Percentiles rank a stretch among this genome's conserved stretches.
These are phyloP conservation scores for Cetradonia linearis DNA, from an alignment of 495 filamentous ascomycete species.

Conservation along the genomic window DNA sequence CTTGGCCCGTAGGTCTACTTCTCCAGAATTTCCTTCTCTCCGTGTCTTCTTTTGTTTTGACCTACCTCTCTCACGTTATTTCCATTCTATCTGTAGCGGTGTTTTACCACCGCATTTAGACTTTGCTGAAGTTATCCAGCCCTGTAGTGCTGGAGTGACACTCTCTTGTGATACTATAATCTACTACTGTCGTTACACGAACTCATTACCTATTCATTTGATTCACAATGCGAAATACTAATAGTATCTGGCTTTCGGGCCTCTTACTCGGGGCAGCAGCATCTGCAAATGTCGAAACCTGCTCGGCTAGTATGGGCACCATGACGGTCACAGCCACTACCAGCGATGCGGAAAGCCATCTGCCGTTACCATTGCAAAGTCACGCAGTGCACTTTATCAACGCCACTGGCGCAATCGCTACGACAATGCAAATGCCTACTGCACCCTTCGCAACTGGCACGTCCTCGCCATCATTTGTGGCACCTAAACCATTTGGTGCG, in stretches of 20 bases:
- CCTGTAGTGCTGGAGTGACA: not conserved
- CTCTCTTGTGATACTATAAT: not conserved
- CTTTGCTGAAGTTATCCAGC: not conserved
- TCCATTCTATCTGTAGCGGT: not conserved
- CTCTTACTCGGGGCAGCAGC: constrained; percentile 1
- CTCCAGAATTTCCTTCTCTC: not conserved
- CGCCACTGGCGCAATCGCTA: not conserved
- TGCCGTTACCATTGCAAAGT: not conserved
- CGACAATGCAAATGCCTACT: not conserved
- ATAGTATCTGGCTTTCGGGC: not conserved
- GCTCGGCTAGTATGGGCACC: not conserved
- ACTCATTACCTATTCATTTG: not conserved
- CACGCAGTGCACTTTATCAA: not conserved
- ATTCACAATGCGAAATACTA: not conserved
- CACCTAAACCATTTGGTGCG: not conserved
- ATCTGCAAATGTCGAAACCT: constrained; percentile 4
- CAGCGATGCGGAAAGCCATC: not conserved
- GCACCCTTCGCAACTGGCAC: not conserved
- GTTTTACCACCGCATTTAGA: not conserved
- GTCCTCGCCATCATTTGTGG: not conserved
- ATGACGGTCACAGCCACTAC: not conserved
- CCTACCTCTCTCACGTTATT: not conserved
- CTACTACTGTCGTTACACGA: not conserved
- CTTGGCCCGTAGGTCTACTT: not conserved
- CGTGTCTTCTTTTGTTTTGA: not conserved